Conservation (phyloP, 225 moss, liverwort and hornwort species). For the Marchantia polymorpha region DNA sequence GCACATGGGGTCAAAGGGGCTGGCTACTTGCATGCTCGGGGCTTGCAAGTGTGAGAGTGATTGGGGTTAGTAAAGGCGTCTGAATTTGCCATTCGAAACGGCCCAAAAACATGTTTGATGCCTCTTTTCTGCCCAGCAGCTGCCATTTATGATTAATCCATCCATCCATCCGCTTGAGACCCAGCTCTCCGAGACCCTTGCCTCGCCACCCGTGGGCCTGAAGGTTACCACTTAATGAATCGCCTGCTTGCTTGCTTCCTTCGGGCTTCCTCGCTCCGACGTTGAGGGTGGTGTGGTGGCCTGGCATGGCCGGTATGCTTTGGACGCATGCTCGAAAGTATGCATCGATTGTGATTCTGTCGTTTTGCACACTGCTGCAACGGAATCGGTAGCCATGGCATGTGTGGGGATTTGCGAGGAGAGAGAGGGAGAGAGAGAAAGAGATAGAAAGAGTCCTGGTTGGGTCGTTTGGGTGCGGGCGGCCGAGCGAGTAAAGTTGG, state of each 20-base stretch:
- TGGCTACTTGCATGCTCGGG: background rate
- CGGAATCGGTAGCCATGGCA: background rate
- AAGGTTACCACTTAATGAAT: background rate
- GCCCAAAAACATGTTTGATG: constrained; percentile 1
- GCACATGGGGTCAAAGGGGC: background rate
- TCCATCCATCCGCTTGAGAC: constrained; percentile 1
- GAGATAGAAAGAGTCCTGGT: background rate
- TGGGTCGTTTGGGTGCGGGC: background rate
- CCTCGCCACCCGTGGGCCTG: constrained; percentile 4
- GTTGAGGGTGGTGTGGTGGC: background rate
- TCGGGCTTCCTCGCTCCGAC: background rate
- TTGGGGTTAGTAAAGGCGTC: background rate
- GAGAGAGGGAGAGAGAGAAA: background rate
- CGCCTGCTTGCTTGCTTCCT: background rate
- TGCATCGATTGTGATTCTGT: background rate
- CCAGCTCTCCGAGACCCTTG: background rate
- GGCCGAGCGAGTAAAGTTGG: no score
- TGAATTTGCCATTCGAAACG: background rate
- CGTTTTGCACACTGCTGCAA: background rate
- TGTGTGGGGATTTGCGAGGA: background rate
- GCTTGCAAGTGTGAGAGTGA: background rate
- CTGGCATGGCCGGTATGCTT: background rate
- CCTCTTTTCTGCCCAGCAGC: background rate
- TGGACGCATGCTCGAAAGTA: background rate
- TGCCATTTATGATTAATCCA: background rate